These are phyloP conservation scores for Plasmodium vinckei DNA, from an alignment of 169 alveolate genomes.

Conservation along the genomic window DNA sequence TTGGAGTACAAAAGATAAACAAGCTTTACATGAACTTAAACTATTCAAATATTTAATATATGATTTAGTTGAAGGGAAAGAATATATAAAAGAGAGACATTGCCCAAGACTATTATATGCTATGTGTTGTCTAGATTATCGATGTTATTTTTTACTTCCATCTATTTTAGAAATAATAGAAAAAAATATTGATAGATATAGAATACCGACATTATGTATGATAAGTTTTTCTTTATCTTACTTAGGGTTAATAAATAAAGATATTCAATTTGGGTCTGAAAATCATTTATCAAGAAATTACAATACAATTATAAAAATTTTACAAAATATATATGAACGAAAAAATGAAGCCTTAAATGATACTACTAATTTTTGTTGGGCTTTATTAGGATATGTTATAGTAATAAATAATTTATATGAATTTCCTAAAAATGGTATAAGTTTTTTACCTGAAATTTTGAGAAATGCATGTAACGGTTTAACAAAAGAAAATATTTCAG, in stretches of 20 bases:
- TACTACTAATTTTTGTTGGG: conserved; percentile 84
- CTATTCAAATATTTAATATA: conserved; percentile 85
- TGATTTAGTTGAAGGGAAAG: conserved; percentile 85
- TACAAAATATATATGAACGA: conserved; percentile 29
- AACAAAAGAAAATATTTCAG: conserved; percentile 83
- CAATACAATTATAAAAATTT: conserved; percentile 32
- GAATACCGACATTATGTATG: conserved; percentile 83
- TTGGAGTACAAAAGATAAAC: conserved; percentile 87
- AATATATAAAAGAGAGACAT: conserved; percentile 81
- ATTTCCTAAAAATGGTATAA: conserved; percentile 75
- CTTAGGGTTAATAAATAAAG: conserved; percentile 83
- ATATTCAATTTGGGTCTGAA: conserved; percentile 69
- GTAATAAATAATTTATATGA: conserved; percentile 81
- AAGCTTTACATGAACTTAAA: conserved; percentile 83
- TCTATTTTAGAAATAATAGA: conserved; percentile 81
- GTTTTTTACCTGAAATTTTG: conserved; percentile 77
- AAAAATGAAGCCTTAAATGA: conserved; percentile 76
- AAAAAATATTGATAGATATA: conserved; percentile 76
- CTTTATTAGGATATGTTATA: conserved; percentile 80
- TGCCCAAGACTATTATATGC: conserved; percentile 89
- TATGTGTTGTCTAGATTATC: conserved; percentile 87
- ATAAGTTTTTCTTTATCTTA: conserved; percentile 79
- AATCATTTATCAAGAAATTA: conserved; percentile 49
- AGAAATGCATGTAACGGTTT: conserved; percentile 67
- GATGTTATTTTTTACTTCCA: conserved; percentile 87